Evolutionary conservation across 2,329 filamentous ascomycete genomes (phyloP).

Genomic region (Stagonosporopsis vannaccii): DNA sequence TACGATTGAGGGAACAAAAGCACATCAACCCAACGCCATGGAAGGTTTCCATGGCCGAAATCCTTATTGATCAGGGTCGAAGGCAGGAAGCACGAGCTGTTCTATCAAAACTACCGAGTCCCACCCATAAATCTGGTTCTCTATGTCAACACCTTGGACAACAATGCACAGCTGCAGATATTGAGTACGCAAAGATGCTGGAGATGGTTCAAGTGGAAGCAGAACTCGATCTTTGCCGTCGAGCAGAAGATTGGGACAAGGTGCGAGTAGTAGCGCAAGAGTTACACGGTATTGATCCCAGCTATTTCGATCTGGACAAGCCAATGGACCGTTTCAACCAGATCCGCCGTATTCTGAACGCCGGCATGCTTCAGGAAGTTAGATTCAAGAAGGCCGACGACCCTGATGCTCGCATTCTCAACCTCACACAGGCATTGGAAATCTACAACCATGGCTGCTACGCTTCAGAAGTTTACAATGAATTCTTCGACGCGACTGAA

Average conservation of each 20-base stretch:
- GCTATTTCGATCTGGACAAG: slow-evolving; percentile 1
- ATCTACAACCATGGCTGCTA: slow-evolving; percentile 6
- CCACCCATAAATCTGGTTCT: not conserved
- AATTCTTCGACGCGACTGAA: not conserved
- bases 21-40: not conserved
- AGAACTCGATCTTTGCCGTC: not conserved
- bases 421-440: not conserved
- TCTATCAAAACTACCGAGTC: not conserved
- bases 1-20: not conserved
- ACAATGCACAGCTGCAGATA: not conserved
- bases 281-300: not conserved
- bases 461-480: not conserved
- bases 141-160: not conserved
- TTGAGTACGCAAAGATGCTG: not conserved
- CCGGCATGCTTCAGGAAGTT: not conserved
- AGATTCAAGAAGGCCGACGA: not conserved
- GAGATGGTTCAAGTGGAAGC: not conserved
- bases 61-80: slow-evolving; percentile 2
- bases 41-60: not conserved
- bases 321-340: slow-evolving; percentile 3
- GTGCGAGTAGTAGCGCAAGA: not conserved
- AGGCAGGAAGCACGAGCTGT: not conserved
- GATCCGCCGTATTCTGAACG: not conserved
- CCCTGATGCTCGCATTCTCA: not conserved
- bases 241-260: slow-evolving; percentile 7